phyloP scores from a whole-genome alignment of 176 grass and related monocot genomes.

The Phoenix dactylifera region DNA sequence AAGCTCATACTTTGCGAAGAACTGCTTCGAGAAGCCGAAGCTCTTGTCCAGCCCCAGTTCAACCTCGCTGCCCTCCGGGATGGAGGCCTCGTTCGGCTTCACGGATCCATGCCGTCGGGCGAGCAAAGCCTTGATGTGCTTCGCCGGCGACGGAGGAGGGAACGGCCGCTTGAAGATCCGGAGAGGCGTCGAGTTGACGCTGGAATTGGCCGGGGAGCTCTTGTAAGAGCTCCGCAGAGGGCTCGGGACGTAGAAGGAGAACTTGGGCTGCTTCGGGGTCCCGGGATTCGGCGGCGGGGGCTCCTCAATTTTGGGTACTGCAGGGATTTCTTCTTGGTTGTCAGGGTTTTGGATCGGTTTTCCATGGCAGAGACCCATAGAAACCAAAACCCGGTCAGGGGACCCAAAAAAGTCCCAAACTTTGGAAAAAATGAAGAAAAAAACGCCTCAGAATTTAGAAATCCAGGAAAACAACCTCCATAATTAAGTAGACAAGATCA shows the following conservation, averaged over 20 bases:
- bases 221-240: conserved; percentile 84
- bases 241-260: conserved; percentile 90
- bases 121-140: conserved; percentile 92
- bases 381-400: neutral
- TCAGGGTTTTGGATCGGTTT: conserved; percentile 56
- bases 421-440: conserved; percentile 1
- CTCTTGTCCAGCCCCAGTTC: conserved; percentile 85
- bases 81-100: conserved; percentile 87
- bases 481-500: neutral
- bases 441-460: neutral
- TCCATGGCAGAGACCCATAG: conserved; percentile 91
- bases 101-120: conserved; percentile 86
- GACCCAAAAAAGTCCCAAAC: neutral
- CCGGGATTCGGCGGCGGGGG: conserved; percentile 34
- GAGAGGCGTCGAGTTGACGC: conserved; percentile 61
- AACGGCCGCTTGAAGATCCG: conserved; percentile 87
- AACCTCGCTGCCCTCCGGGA: conserved; percentile 81
- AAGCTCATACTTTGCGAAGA: conserved; percentile 94
- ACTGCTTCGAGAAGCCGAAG: conserved; percentile 92
- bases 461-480: neutral
- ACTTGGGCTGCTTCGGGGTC: conserved; percentile 82
- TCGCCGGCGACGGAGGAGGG: conserved; percentile 91
- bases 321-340: conserved; percentile 34
- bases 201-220: conserved; percentile 92
- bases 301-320: conserved; percentile 23